Base-by-base conservation (phyloP, 306 rosid species). In the Clitoria ternatea region DNA sequence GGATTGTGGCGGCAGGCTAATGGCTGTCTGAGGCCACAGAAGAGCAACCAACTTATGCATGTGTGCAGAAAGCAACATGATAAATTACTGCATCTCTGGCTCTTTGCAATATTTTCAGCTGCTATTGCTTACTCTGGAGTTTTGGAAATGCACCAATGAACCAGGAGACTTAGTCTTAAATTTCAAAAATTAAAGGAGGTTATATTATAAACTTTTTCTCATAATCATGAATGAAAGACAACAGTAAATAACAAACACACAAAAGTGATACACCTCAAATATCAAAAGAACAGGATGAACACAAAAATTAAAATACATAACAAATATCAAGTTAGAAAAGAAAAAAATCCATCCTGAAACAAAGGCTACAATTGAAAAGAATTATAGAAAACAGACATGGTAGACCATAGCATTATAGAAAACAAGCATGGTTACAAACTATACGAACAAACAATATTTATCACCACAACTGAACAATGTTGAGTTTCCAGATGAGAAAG, bases 1-100 rank as follows among this genome's bases (percentile, higher is more conserved):
- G 26, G 30, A 44, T 15, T 36, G 44, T 12, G 29, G 61, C 39
- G 23, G 68, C 56, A 17, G 54, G 19, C n/a, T n/a, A 39, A 57
- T n/a, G 64, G 18, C 10, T 24, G 74, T 60, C 66, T 73, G 49
- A 62, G 74, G 70, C 62, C 56, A 36, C 11, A 54, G 52, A 59
- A 78, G 61, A 62, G 53, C 35, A 66, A 47, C 20, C 57, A 39
- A 36, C 73, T 18, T 20, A 29, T 13, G 69, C 53, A 69, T 37
- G 43, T 40, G n/a, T 13, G 30, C 11, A 33, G 68, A 73, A 62
- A 75, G 61, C 77, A 47, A 40, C 35, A 66, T 23, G 26, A 35
- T 11, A 7, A 48, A 50, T 27, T 30, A 43, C 69, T 17, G 29
- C 61, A 45, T 43, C 77, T 12, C 45, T 52, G 72, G 48, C 68